Base-by-base conservation (phyloP, 2,329 filamentous ascomycete species). In the Colletotrichum karsti region DNA sequence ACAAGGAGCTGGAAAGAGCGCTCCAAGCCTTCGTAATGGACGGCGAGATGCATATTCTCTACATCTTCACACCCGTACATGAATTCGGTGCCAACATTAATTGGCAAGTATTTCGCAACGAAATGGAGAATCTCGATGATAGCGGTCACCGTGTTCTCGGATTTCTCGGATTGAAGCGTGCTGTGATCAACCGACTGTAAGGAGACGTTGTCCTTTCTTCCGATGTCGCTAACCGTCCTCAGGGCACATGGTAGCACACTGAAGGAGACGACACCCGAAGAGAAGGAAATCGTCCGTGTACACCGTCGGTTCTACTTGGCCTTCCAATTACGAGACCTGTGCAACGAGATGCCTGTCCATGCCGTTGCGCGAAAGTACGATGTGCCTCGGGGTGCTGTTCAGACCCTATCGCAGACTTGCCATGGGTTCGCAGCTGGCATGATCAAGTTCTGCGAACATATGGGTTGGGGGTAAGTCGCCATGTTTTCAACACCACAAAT, bases 401-500 rank as follows among this genome's bases (percentile, higher is more conserved):
- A 95, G 77, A 92, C 85, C 20, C 82, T 94, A 2, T 88, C 91
- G 3, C 91, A 93, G 73, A 92, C 90, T 1, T 94, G 92, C 71
- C 90, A 93, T 71, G 92, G 92, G 0, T 95, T 94, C 74, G 92
- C 92, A 4, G 91, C 91, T 2, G 92, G 92, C 4, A 93, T 94
- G 84, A 88, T 94, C 67, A 93, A 92, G 71, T 94, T 94, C 74
- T 94, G 92, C 74, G 86, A 93, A 71, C 85, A 88, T 18, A 93
- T 95, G 92, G 89, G 86, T 2, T 94, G 92, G 91, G 88, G 87
- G 85, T 87, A 74, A 73, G 82, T 78, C 44, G 46, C 12, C 20
- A 5, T n/a, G 22, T 22, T 12, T n/a, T 41, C n/a, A 20, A n/a
- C 37, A 39, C 9, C 13, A 44, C 28, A n/a, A 7, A 53, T 30